phyloP scores from a whole-genome alignment of 2,329 filamentous ascomycete genomes.

The Aspergillus glaucus region DNA sequence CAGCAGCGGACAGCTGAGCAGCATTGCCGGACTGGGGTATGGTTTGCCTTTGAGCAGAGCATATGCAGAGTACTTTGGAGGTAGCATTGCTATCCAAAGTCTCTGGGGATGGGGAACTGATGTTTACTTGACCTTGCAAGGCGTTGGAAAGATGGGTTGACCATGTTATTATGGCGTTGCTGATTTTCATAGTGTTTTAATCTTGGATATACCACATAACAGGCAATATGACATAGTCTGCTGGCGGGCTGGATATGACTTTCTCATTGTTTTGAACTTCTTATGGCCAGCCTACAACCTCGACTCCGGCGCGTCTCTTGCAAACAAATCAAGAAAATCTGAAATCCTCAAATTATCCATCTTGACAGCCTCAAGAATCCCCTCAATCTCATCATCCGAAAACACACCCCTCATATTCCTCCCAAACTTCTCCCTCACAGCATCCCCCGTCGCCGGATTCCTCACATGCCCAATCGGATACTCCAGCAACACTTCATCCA shows the following conservation, averaged over 20 bases:
- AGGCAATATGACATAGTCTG: background rate
- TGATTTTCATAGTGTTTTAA: background rate
- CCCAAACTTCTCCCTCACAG: constrained; percentile 11
- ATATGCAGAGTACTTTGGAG: constrained; percentile 97
- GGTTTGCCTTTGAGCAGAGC: constrained; percentile 83
- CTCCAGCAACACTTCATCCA: constrained; percentile 29
- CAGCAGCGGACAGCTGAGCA: constrained; percentile 66
- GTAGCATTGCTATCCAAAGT: constrained; percentile 90
- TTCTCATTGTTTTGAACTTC: background rate
- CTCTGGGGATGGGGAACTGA: constrained; percentile 85
- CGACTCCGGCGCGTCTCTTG: constrained; percentile 1
- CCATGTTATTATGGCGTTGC: background rate
- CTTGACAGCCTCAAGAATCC: constrained; percentile 9
- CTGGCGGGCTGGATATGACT: background rate
- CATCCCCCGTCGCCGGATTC: constrained; percentile 8
- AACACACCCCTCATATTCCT: constrained; percentile 15
- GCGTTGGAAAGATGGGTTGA: constrained; percentile 49
- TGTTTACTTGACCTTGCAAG: constrained; percentile 58
- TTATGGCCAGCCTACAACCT: constrained; percentile 4
- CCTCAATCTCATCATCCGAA: constrained; percentile 7
- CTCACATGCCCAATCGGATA: constrained; percentile 28
- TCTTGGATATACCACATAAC: background rate
- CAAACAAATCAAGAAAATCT: constrained; percentile 14
- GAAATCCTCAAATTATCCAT: constrained; percentile 7
- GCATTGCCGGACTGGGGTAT: constrained; percentile 89